Evolutionary conservation across 148 eudicot genomes (phyloP).

Genomic region (Nyssa sinensis): DNA sequence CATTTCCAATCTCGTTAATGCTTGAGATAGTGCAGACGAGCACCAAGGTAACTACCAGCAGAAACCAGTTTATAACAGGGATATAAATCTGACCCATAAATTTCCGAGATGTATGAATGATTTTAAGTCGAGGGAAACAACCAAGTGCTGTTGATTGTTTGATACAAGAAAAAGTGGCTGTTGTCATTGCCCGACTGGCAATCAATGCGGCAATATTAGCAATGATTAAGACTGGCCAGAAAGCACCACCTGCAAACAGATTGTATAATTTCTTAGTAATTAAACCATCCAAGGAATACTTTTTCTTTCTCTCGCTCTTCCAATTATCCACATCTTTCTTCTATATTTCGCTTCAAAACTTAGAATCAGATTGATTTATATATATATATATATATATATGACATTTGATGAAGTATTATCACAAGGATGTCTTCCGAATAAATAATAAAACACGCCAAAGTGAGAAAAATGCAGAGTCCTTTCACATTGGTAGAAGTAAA

Average conservation of each 20-base stretch:
- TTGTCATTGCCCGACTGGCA: slow-evolving; percentile 95
- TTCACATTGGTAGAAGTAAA: slow-evolving; percentile 12
- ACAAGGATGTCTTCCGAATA: background rate
- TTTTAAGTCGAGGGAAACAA: slow-evolving; percentile 97
- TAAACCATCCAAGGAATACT: too few relatives aligned
- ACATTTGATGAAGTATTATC: background rate
- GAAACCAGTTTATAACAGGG: slow-evolving; percentile 97
- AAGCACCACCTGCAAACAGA: slow-evolving; percentile 66
- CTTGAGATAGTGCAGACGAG: slow-evolving; percentile 77
- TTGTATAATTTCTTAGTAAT: background rate
- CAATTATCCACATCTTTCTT: too few relatives aligned
- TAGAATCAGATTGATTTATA: too few relatives aligned
- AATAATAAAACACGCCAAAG: background rate
- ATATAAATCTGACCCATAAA: slow-evolving; percentile 98
- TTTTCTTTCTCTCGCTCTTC: too few relatives aligned
- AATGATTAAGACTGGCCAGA: slow-evolving; percentile 89
- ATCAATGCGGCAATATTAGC: slow-evolving; percentile 94
- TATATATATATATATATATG: too few relatives aligned
- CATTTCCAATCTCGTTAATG: slow-evolving; percentile 89
- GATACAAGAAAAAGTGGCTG: slow-evolving; percentile 97
- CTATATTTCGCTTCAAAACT: too few relatives aligned
- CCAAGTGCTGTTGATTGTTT: slow-evolving; percentile 94
- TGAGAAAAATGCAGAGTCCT: slow-evolving; percentile 1
- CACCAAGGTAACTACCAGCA: slow-evolving; percentile 69
- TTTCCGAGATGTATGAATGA: slow-evolving; percentile 92